Base-by-base conservation (phyloP, 2,329 filamentous ascomycete species). In the Claviceps cyperi region DNA sequence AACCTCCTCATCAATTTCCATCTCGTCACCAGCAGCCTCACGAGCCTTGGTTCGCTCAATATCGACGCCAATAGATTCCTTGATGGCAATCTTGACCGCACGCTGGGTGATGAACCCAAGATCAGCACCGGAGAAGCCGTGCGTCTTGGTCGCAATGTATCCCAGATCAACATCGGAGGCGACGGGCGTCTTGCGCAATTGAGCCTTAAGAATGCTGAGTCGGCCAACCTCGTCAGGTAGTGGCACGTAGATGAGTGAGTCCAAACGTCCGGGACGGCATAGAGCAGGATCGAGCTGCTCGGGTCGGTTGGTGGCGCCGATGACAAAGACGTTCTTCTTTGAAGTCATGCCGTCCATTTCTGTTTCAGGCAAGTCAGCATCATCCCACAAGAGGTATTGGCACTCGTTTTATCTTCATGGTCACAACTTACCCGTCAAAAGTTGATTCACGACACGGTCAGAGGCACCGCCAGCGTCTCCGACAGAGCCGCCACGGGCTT, bases 311-410 rank as follows among this genome's bases (percentile, higher is more conserved):
- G 92, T 98, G 44, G 92, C 92, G 68, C 92, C 92, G 61, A 98
- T 98, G 57, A 98, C 92, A 72, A 98, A 98, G 57, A 98, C 92
- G 68, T 98, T 98, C 86, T 98, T 98, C 86, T 98, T 98, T 39
- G 91, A 96, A 44, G 91, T 97, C 91, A 97, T 97, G 62, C 91
- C 91, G 60, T 97, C 91, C 91, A 97, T 96, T 80, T 97, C 88
- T 85, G 55, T 15, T 19, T 11, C 28, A 32, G 21, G 32, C 45
- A 9, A 43, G 60, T 80, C 69, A 81, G 74, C 60, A 52, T 51
- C 47, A 50, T 17, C n/a, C 7, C 24, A n/a, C 7, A n/a, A 4
- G 11, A 43, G 6, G 32, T 11, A 15, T 22, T 36, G 6, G 2
- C 36, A 11, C 36, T 14, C 5, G 24, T 28, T 19, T 19, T 3